Evolutionary conservation across 306 rosid species (phyloP).

Genomic region (Sphenostylis stenocarpa): DNA sequence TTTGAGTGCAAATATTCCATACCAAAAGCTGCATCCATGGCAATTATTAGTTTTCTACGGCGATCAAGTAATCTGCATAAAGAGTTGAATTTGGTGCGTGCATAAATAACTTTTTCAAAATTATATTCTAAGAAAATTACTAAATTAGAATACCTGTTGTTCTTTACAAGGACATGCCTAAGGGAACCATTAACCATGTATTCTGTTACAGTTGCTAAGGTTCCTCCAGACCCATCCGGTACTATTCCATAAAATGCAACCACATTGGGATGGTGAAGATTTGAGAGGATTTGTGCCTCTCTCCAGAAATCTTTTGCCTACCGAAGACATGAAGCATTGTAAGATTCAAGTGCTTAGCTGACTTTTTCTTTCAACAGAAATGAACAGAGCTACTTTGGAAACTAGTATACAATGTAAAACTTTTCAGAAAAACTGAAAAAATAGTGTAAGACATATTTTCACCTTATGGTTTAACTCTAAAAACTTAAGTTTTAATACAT

Average conservation of each 20-base stretch:
- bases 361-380: conserved; percentile 6
- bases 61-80: conserved; percentile 78
- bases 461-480: conserved; percentile 7
- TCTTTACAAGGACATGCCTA: conserved; percentile 73
- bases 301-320: conserved; percentile 98
- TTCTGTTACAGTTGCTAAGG: conserved; percentile 90
- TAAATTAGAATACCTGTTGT: conserved; percentile 57
- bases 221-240: conserved; percentile 84
- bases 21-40: conserved; percentile 97
- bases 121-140: conserved; percentile 6
- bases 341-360: conserved; percentile 16
- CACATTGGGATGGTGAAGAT: conserved; percentile 96
- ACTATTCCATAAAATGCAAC: conserved; percentile 92
- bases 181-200: conserved; percentile 94
- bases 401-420: neutral
- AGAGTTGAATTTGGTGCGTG: conserved; percentile 27
- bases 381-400: neutral
- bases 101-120: conserved; percentile 17
- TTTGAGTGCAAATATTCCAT: conserved; percentile 97
- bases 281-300: conserved; percentile 89
- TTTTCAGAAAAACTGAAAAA: neutral
- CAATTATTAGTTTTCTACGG: conserved; percentile 76
- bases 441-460: neutral
- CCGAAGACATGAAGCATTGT: conserved; percentile 30
- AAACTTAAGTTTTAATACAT: neutral